Conservation (phyloP, 1,284 basidiomycete genomes). For the Clitocybe nebularis region DNA sequence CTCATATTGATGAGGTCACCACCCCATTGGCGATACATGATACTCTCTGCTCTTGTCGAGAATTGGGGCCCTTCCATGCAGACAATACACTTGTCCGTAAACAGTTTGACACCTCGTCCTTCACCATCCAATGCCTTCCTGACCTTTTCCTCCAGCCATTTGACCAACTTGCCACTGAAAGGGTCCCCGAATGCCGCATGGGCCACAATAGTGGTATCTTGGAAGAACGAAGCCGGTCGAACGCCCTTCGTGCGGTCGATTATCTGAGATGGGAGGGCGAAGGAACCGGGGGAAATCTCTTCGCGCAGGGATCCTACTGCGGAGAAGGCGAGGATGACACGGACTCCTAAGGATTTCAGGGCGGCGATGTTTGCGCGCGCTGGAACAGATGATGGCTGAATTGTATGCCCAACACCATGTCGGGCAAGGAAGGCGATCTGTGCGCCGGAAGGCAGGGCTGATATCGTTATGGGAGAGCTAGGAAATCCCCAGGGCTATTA, state of each 20-base stretch:
- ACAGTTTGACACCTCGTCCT: slow-evolving; percentile 57
- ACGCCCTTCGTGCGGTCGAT: slow-evolving; percentile 97
- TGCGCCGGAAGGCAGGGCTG: slow-evolving; percentile 72
- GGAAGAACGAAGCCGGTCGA: slow-evolving; percentile 84
- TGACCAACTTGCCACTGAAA: slow-evolving; percentile 64
- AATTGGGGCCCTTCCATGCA: slow-evolving; percentile 98
- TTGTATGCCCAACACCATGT: slow-evolving; percentile 78
- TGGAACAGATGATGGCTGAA: slow-evolving; percentile 77
- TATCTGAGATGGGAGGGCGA: slow-evolving; percentile 88
- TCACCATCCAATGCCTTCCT: slow-evolving; percentile 58
- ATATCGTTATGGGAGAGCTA: slow-evolving; percentile 89
- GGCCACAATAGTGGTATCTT: slow-evolving; percentile 78
- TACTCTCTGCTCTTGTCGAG: slow-evolving; percentile 91
- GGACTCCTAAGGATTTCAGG: slow-evolving; percentile 88
- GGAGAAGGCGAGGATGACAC: slow-evolving; percentile 89
- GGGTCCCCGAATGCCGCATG: slow-evolving; percentile 95
- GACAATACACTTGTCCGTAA: slow-evolving; percentile 82
- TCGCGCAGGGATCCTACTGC: slow-evolving; percentile 96
- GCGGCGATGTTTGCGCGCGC: slow-evolving; percentile 86
- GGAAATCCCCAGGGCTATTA: slow-evolving; percentile 90
- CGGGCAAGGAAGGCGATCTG: slow-evolving; percentile 90
- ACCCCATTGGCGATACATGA: slow-evolving; percentile 92
- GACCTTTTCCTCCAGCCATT: slow-evolving; percentile 70
- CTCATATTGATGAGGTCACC: slow-evolving; percentile 97
- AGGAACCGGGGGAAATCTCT: slow-evolving; percentile 89